phyloP scores from a whole-genome alignment of 768 basidiomycete species.

The Kwoniella dejecticola region DNA sequence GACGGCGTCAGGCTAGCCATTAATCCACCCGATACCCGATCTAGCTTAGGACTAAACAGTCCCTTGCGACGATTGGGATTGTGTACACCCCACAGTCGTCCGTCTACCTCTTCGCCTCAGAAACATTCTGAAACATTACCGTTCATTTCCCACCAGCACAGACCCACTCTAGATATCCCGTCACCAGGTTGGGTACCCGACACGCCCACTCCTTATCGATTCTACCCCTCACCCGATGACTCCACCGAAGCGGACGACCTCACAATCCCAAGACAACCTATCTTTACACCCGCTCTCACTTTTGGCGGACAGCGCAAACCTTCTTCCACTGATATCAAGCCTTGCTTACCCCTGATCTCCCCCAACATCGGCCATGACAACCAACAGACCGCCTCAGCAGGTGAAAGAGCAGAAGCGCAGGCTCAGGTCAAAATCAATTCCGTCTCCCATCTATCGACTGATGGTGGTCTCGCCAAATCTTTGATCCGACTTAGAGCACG shows the following conservation, averaged over 20 bases:
- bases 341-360: background rate
- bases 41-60: constrained; percentile 3
- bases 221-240: background rate
- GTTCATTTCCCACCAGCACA: background rate
- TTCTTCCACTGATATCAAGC: background rate
- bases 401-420: no score
- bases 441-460: constrained; percentile 9
- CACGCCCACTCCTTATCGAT: constrained; percentile 19
- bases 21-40: background rate
- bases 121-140: constrained; percentile 1
- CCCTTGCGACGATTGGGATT: constrained; percentile 7
- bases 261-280: background rate
- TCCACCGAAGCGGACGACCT: background rate
- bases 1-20: background rate
- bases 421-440: constrained; percentile 1
- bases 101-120: background rate
- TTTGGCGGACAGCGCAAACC: background rate
- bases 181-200: constrained; percentile 13
- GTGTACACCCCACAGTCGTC: background rate
- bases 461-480: constrained; percentile 5
- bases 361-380: background rate
- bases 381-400: no score
- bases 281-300: background rate
- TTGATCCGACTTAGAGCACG: background rate
- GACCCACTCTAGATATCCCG: background rate